Conservation (phyloP, 2,329 filamentous ascomycete species). For the Alternaria conjuncta region DNA sequence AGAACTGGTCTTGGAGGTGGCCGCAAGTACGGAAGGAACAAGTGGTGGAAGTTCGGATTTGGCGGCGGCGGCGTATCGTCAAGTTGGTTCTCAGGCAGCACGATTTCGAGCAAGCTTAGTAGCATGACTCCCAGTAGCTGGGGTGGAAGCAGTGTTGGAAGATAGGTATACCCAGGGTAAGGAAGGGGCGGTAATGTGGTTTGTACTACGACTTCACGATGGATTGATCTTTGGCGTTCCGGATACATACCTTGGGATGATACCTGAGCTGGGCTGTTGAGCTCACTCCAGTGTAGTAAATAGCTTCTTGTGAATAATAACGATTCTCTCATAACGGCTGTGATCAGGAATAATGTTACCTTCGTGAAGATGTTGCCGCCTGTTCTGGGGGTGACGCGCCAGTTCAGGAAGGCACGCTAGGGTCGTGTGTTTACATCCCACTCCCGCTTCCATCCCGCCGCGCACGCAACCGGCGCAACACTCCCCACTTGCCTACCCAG, state of each 20-base stretch:
- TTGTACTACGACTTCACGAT: slow-evolving; percentile 8
- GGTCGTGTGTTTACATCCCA: slow-evolving; percentile 12
- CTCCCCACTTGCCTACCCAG: background rate
- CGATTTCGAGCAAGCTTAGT: slow-evolving; percentile 47
- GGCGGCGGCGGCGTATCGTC: slow-evolving; percentile 29
- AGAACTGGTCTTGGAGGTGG: slow-evolving; percentile 38
- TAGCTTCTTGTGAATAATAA: slow-evolving; percentile 10
- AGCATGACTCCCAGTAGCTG: slow-evolving; percentile 42
- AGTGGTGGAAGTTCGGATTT: slow-evolving; percentile 35
- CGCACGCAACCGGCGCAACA: slow-evolving; percentile 6
- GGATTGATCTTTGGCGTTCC: slow-evolving; percentile 5
- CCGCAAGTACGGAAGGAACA: slow-evolving; percentile 19
- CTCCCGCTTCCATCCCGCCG: slow-evolving; percentile 10
- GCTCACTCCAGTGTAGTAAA: slow-evolving; percentile 1
- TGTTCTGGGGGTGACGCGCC: background rate
- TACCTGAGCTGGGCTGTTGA: slow-evolving; percentile 6
- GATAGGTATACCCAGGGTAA: slow-evolving; percentile 4
- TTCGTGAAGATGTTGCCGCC: background rate
- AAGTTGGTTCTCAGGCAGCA: slow-evolving; percentile 48
- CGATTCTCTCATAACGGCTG: background rate
- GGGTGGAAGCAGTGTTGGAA: slow-evolving; percentile 40
- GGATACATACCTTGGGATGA: slow-evolving; percentile 10
- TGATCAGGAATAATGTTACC: background rate
- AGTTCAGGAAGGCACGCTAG: slow-evolving; percentile 2
- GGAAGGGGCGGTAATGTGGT: background rate